Conservation (phyloP, 225 moss, liverwort and hornwort genomes). For the Straminergon stramineum region DNA sequence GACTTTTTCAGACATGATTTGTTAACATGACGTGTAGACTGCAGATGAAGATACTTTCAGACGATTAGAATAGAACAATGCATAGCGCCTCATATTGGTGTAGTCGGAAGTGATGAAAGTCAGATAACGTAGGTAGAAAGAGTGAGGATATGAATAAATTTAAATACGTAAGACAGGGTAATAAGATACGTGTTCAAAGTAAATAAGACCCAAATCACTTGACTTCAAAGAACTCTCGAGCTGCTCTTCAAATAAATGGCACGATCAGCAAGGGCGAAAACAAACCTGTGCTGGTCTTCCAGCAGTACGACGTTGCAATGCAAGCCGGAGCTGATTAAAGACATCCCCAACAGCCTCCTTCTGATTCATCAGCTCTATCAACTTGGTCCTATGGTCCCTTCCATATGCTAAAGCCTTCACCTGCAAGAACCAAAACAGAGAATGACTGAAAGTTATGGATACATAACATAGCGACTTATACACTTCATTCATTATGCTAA, state of each 20-base stretch:
- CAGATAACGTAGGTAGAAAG: background rate
- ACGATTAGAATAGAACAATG: background rate
- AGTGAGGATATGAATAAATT: background rate
- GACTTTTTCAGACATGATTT: background rate
- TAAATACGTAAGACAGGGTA: background rate
- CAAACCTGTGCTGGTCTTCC: conserved; percentile 61
- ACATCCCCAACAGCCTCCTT: conserved; percentile 78
- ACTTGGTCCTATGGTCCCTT: conserved; percentile 54
- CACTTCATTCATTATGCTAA: background rate
- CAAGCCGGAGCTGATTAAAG: conserved; percentile 77
- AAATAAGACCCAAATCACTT: background rate
- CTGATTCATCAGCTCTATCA: conserved; percentile 82
- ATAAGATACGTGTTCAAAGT: background rate
- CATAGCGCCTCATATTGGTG: background rate
- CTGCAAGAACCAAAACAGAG: conserved; percentile 19
- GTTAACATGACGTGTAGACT: background rate
- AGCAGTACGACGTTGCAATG: conserved; percentile 62
- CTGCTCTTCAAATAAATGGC: background rate
- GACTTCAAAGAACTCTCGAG: background rate
- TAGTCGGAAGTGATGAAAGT: background rate
- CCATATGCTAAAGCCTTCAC: conserved; percentile 71
- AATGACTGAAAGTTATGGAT: background rate
- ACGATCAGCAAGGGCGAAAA: background rate
- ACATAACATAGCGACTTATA: background rate
- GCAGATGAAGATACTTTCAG: background rate